A percentile compares a stretch with the other conserved stretches of the same genome.
phyloP scores from a whole-genome alignment of 1,284 basidiomycete genomes.

The Leccinum griseonigrum region DNA sequence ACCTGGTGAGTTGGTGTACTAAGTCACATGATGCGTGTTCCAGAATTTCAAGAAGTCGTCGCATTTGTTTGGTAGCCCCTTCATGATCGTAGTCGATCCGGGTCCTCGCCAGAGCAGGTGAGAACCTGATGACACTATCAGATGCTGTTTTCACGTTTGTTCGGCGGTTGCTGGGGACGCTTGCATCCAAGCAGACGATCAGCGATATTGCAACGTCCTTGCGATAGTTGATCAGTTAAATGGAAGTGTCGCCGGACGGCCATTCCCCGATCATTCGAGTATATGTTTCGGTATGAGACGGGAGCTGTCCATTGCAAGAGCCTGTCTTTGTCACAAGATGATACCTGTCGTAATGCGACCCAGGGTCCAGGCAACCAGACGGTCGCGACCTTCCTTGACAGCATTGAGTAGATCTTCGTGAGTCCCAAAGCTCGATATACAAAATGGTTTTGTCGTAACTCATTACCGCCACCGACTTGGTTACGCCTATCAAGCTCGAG shows the following conservation, averaged over 20 bases:
- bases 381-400: constrained; percentile 37
- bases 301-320: constrained; percentile 42
- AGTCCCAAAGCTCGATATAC: constrained; percentile 21
- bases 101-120: constrained; percentile 57
- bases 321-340: constrained; percentile 32
- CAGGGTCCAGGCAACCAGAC: constrained; percentile 12
- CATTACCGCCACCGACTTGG: not conserved
- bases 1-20: too few species aligned
- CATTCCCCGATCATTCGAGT: constrained; percentile 37
- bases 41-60: too few species aligned
- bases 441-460: not conserved
- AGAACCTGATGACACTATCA: constrained; percentile 51
- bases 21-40: too few species aligned
- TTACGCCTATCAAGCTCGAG: constrained; percentile 32
- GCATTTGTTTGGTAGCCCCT: constrained; percentile 53
- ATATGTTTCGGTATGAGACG: constrained; percentile 45
- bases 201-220: constrained; percentile 36
- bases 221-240: constrained; percentile 40
- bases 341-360: not conserved
- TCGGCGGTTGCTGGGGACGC: constrained; percentile 55
- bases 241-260: constrained; percentile 21
- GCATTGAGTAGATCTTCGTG: constrained; percentile 44
- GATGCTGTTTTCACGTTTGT: constrained; percentile 63
- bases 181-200: constrained; percentile 52
- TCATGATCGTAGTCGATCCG: constrained; percentile 79